phyloP scores from a whole-genome alignment of 2,329 filamentous ascomycete genomes.

The Sporothrix schenckii region DNA sequence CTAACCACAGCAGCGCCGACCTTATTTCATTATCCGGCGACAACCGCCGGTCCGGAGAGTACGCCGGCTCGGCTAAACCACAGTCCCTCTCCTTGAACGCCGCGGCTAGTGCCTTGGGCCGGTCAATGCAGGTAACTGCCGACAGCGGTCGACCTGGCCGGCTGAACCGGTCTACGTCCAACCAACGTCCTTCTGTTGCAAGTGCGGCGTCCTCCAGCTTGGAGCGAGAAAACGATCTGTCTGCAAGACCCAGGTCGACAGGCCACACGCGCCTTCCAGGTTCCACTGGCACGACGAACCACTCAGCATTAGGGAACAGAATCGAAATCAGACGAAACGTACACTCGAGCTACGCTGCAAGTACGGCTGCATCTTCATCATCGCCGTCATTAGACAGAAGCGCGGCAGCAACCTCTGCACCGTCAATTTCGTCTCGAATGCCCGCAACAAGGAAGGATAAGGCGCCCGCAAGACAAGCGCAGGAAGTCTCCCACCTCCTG shows the following conservation, averaged over 20 bases:
- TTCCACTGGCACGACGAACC: slow-evolving; percentile 7
- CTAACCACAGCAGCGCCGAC: slow-evolving; percentile 39
- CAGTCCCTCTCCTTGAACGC: slow-evolving; percentile 59
- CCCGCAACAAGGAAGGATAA: slow-evolving; percentile 25
- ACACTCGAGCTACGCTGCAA: slow-evolving; percentile 32
- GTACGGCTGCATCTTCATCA: slow-evolving; percentile 4
- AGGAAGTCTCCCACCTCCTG: slow-evolving; percentile 33
- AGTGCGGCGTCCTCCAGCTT: not conserved
- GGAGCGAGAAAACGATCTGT: slow-evolving; percentile 17
- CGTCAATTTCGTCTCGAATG: slow-evolving; percentile 2
- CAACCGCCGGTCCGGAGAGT: slow-evolving; percentile 49
- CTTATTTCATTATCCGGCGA: slow-evolving; percentile 38
- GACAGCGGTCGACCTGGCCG: slow-evolving; percentile 1
- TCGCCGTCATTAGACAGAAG: slow-evolving; percentile 18
- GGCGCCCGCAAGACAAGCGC: not conserved
- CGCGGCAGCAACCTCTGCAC: not conserved
- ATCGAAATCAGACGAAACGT: slow-evolving; percentile 34
- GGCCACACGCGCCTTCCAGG: slow-evolving; percentile 21
- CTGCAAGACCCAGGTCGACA: slow-evolving; percentile 28
- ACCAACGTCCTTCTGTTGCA: slow-evolving; percentile 24
- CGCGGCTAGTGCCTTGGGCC: slow-evolving; percentile 56
- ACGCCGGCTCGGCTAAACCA: slow-evolving; percentile 33
- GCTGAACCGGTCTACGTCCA: slow-evolving; percentile 27
- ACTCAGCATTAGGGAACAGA: slow-evolving; percentile 13
- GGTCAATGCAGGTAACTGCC: slow-evolving; percentile 32